These are phyloP conservation scores for Phytophthora nicotianae DNA, from an alignment of 352 stramenopile genomes.

Conservation along the genomic window DNA sequence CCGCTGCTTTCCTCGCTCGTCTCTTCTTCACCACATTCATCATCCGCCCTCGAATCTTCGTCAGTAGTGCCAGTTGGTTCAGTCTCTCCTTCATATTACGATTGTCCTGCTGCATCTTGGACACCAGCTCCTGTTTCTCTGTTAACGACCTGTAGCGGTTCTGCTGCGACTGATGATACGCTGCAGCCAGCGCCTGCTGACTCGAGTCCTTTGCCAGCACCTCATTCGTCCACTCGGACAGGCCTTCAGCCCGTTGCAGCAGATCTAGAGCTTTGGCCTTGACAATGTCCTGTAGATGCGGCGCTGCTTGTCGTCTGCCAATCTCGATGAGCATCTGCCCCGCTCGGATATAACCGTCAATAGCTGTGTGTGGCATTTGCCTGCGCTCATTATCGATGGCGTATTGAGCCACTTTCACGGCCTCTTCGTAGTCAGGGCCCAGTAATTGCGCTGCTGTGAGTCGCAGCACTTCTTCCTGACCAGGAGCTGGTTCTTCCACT, in stretches of 20 bases:
- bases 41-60: slow-evolving; percentile 61
- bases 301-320: slow-evolving; percentile 56
- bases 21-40: slow-evolving; percentile 50
- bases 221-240: slow-evolving; percentile 66
- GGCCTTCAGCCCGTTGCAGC: slow-evolving; percentile 71
- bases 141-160: slow-evolving; percentile 43
- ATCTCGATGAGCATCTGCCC: slow-evolving; percentile 74
- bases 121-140: slow-evolving; percentile 68
- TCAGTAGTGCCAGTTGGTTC: slow-evolving; percentile 65
- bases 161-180: slow-evolving; percentile 57
- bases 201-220: slow-evolving; percentile 43
- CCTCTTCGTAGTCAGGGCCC: slow-evolving; percentile 64
- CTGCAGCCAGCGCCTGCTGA: slow-evolving; percentile 45
- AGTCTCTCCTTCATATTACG: slow-evolving; percentile 60
- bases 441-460: slow-evolving; percentile 45
- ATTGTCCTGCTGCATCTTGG: slow-evolving; percentile 67
- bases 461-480: slow-evolving; percentile 26
- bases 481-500: slow-evolving; percentile 6
- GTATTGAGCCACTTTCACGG: slow-evolving; percentile 63
- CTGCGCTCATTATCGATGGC: slow-evolving; percentile 74
- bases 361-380: slow-evolving; percentile 65
- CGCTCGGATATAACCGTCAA: slow-evolving; percentile 74
- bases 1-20: slow-evolving; percentile 53
- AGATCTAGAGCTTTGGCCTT: slow-evolving; percentile 80
- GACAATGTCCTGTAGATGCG: slow-evolving; percentile 79